Evolutionary conservation across 306 rosid genomes (phyloP).

Genomic region (Myrica gale): DNA sequence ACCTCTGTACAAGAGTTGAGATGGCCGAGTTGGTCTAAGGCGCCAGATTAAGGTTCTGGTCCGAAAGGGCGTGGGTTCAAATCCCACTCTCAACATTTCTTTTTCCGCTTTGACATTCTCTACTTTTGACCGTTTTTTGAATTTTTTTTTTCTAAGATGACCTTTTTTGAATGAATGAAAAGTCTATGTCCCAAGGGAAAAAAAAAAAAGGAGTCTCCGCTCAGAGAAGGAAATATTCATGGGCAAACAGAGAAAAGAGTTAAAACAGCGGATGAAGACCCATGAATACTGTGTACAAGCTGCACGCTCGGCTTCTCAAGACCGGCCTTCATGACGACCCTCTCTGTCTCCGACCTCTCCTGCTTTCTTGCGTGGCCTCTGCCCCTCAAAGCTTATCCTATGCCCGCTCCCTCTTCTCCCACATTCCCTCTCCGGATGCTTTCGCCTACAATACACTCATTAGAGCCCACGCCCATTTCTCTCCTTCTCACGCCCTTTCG

Average conservation of each 20-base stretch:
- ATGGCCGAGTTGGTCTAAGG: slow-evolving; percentile 12
- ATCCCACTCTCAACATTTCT: not conserved
- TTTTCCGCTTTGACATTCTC: not conserved
- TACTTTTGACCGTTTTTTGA: no score
- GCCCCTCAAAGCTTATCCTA: slow-evolving; percentile 38
- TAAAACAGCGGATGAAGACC: no score
- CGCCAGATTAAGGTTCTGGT: slow-evolving; percentile 12
- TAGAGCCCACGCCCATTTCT: slow-evolving; percentile 36
- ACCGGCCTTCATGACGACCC: slow-evolving; percentile 37
- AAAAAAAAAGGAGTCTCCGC: no score
- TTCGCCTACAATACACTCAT: slow-evolving; percentile 46
- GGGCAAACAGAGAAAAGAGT: no score
- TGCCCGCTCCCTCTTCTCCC: slow-evolving; percentile 43
- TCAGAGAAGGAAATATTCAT: no score
- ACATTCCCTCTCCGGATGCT: slow-evolving; percentile 36
- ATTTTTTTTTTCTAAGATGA: no score
- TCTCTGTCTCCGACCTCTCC: slow-evolving; percentile 36
- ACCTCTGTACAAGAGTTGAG: not conserved
- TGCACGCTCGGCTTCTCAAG: slow-evolving; percentile 52
- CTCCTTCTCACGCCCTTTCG: slow-evolving; percentile 37
- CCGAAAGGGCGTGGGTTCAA: slow-evolving; percentile 13
- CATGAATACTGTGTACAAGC: slow-evolving; percentile 32
- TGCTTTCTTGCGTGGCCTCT: slow-evolving; percentile 34
- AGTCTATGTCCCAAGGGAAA: no score
- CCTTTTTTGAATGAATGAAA: no score